Evolutionary conservation across 495 filamentous ascomycete species (phyloP), one percentile per base, ranked within the genome.

Genomic region (Mycothermus thermophilus): DNA sequence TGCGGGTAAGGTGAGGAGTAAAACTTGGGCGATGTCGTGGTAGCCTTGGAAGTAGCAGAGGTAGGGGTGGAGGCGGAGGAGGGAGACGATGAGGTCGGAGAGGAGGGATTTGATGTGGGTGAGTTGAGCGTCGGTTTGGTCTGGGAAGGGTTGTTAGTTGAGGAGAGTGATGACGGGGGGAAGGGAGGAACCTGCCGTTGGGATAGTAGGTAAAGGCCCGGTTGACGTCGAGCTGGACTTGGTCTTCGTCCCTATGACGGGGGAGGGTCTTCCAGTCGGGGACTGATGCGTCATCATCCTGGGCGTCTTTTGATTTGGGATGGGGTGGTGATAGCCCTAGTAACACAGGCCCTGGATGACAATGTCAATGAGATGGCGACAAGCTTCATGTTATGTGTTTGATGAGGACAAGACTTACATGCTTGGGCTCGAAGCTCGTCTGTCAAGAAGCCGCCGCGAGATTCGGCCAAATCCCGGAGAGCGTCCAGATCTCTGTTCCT

Each of bases 121-220:
- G 13, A 85, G 63, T 43, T 80, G 70, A 32, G 68, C 58, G 14
- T 77, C 73, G 16, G 68, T 56, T 34, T 57, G 44, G 35, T 65
- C 60, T 67, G 34, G 26, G 6, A 1, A n/a, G 30, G 7, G 21
- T 22, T 14, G 30, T 39, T 35, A 40, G 47, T 30, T 32, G n/a
- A 1, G 14, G n/a, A 8, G 18, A 17, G 17, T 4, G 12, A 29
- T 15, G 33, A 24, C 2, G 19, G 14, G 12, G 11, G 40, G 46
- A 36, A 42, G 32, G 38, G 24, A n/a, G 14, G 26, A 33, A 37
- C 51, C 34, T 66, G 90, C 87, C 72, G 41, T 73, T 64, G 19
- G 90, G 90, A 56, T 97, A 97, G 60, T 94, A 94, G 31, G 95
- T 78, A 55, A 97, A 97, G n/a, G 88, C 83, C 34, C 90, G 68